Base-by-base conservation (phyloP, 2,329 filamentous ascomycete species). In the Ophiognomonia clavigignenti-juglandacearum region DNA sequence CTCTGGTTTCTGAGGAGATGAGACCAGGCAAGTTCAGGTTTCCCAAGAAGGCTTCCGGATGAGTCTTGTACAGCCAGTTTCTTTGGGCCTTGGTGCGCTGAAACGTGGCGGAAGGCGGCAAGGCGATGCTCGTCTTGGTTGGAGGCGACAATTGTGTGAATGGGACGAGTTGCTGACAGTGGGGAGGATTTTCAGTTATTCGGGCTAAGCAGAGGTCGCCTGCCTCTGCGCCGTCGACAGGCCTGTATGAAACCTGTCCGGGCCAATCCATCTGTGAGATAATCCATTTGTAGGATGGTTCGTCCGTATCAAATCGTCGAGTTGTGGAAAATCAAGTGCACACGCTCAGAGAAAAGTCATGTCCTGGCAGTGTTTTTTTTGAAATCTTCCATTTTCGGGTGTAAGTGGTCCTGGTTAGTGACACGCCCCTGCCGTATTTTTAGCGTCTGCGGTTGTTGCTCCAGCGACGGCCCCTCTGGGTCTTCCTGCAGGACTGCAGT, bases 31-130 rank as follows among this genome's bases (percentile, higher is more conserved):
- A 18, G 27, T 55, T 59, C 0, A 59, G 54, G 27, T 66, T 65
- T 19, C 68, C 69, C 41, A 71, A 57, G 43, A 67, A 67, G 3
- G 73, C 73, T 49, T 78, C 74, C 1, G 78, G 77, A n/a, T 75
- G 66, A 26, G 63, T 61, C 35, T 73, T 72, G 37, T 70, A 57
- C 4, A 82, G 68, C 75, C 75, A 81, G 62, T 66, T 66, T 40
- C 63, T 64, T 48, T 77, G 72, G 4, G 50, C 59, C 51, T 47
- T 62, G 57, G 20, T 63, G 57, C 53, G 60, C 58, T 45, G 59
- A 47, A 38, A 51, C 13, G 34, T 43, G 13, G 20, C 24, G 8
- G 38, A 23, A n/a, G 39, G 22, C 2, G 40, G 34, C 26, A 31
- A 20, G 6, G 45, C 39, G 5, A 40, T 13, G 4, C 39, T 39